A percentile compares a stretch with the other conserved stretches of the same genome.
Conservation (phyloP, 2,329 filamentous ascomycete genomes). For the Fulvia fulva region DNA sequence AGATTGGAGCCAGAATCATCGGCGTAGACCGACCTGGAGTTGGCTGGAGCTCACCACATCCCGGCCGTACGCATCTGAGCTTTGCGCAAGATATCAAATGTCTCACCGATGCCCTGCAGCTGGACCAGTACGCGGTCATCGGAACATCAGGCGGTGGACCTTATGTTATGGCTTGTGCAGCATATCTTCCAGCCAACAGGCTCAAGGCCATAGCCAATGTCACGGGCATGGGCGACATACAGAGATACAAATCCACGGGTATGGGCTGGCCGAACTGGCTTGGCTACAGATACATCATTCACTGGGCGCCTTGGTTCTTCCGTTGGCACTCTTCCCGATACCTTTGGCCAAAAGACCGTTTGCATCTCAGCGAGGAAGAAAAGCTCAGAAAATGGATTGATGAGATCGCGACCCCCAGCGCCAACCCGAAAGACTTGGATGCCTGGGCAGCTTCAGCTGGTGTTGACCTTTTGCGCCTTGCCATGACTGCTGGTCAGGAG, state of each 20-base stretch:
- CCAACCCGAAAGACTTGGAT: not conserved
- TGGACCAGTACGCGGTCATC: conserved; percentile 42
- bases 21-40: conserved; percentile 43
- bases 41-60: conserved; percentile 40
- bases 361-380: not conserved
- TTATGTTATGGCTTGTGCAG: conserved; percentile 46
- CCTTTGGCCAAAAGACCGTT: not conserved
- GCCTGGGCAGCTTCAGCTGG: not conserved
- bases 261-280: conserved; percentile 1
- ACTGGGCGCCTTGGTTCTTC: not conserved
- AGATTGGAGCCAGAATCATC: conserved; percentile 39
- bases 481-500: not conserved
- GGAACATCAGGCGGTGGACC: conserved; percentile 47
- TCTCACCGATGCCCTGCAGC: conserved; percentile 39
- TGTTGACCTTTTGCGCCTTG: not conserved
- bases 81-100: conserved; percentile 42
- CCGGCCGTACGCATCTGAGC: conserved; percentile 37
- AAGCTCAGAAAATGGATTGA: not conserved
- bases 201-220: conserved; percentile 5
- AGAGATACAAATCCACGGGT: not conserved
- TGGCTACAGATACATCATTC: not conserved
- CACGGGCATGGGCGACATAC: not conserved
- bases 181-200: conserved; percentile 32
- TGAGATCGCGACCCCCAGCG: not conserved
- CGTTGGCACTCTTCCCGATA: not conserved